Evolutionary conservation across 2,329 filamentous ascomycete species (phyloP), one percentile per base, ranked within the genome.

Genomic region (Macroventuria anomochaeta): DNA sequence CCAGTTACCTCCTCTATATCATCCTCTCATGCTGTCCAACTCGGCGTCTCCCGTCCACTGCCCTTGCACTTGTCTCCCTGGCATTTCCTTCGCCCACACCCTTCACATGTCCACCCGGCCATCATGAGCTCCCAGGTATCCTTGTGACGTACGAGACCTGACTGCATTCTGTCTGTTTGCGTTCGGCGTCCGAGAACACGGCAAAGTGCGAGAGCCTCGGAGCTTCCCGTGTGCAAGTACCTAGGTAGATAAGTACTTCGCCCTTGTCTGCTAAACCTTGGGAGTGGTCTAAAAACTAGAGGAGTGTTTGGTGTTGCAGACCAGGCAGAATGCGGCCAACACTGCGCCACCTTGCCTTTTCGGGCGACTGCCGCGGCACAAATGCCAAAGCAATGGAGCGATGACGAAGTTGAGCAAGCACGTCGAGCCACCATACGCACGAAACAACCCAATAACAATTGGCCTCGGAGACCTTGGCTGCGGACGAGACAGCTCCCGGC

Each of bases 391-490:
- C 38, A 42, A 17, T 48, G 26, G 43, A 48, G 43, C 43, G 23
- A 53, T 53, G 51, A 53, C 51, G 51, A 40, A 29, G 3, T 39
- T 3, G 8, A 32, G 34, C 33, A 44, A 33, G 41, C 15, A 32
- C 17, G 25, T 26, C 46, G 46, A 46, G 13, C 34, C 21, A 37
- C 29, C 26, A 38, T n/a, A 33, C 31, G 38, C 26, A 31, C n/a
- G 12, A 31, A 25, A 39, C 7, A 32, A 34, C 5, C 38, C 38
- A 48, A 44, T 48, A 36, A 39, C 28, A 26, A 17, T 48, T 13
- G 26, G 15, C 15, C 26, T 53, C 51, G 51, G 51, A 53, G 26
- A 26, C 17, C 51, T 53, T 53, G 51, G 51, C 43, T 44, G 17
- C 51, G 43, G 51, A 38, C 32, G 20, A 42, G 20, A 20, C 2